These are phyloP conservation scores for Teunomyces atbi DNA, from an alignment of 805 yeast species.

Conservation along the genomic window DNA sequence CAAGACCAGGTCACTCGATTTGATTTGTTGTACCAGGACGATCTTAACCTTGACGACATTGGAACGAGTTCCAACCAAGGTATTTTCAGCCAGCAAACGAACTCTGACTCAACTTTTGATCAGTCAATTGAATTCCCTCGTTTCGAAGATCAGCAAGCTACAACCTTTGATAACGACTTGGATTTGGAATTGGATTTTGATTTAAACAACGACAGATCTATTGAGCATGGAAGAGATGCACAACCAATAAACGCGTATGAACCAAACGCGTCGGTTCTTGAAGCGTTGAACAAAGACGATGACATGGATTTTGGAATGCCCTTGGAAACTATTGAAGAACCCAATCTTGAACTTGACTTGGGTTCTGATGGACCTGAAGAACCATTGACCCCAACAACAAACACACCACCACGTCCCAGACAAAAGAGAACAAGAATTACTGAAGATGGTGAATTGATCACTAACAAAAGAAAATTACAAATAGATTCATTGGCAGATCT, in stretches of 20 bases:
- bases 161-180: conserved; percentile 12
- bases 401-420: conserved; percentile 24
- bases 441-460: conserved; percentile 45
- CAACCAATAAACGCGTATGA: conserved; percentile 16
- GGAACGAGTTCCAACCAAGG: conserved; percentile 9
- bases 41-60: conserved; percentile 39
- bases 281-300: conserved; percentile 17
- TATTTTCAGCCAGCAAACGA: conserved; percentile 21
- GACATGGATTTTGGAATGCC: conserved; percentile 40
- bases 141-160: conserved; percentile 32
- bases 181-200: conserved; percentile 42
- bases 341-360: conserved; percentile 9
- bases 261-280: conserved; percentile 23
- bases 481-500: conserved; percentile 47
- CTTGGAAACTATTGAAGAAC: conserved; percentile 34
- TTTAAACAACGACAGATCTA: conserved; percentile 37
- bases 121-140: conserved; percentile 70
- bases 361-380: conserved; percentile 15
- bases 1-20: conserved; percentile 78
- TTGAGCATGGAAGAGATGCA: conserved; percentile 54
- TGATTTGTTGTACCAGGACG: conserved; percentile 69
- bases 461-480: conserved; percentile 44
- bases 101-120: conserved; percentile 41
- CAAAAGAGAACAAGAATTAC: conserved; percentile 31
- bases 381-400: conserved; percentile 25